phyloP scores from a whole-genome alignment of 208 protist genomes.

The Zelonia costaricensis region DNA sequence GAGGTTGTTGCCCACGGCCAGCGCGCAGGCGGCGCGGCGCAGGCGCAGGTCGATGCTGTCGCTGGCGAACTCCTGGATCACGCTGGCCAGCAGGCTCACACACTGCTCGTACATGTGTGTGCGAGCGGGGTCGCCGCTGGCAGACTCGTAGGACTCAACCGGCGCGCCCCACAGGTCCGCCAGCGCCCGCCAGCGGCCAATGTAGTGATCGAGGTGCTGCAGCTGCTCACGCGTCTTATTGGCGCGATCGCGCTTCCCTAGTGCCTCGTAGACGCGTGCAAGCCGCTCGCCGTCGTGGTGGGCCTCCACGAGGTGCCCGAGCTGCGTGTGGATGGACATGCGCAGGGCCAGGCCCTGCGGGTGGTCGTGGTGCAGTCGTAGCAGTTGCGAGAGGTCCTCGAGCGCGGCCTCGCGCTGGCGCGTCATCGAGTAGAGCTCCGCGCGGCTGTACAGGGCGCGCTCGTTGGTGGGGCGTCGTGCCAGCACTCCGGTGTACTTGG shows the following conservation, averaged over 20 bases:
- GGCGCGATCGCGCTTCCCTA: constrained; percentile 25
- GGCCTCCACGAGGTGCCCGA: constrained; percentile 53
- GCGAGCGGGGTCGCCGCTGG: constrained; percentile 1
- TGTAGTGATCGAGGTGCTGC: constrained; percentile 42
- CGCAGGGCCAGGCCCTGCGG: constrained; percentile 52
- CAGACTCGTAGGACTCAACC: constrained; percentile 11
- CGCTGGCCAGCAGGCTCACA: constrained; percentile 44
- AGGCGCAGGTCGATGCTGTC: constrained; percentile 84
- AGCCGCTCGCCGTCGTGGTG: constrained; percentile 45
- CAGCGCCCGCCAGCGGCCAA: constrained; percentile 43
- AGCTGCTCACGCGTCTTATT: constrained; percentile 28
- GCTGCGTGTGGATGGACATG: constrained; percentile 52
- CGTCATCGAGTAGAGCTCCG: constrained; percentile 76
- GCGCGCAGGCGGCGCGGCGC: constrained; percentile 77
- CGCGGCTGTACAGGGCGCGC: constrained; percentile 77
- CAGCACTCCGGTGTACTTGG: constrained; percentile 82
- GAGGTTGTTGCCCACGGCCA: constrained; percentile 54
- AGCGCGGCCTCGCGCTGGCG: constrained; percentile 43
- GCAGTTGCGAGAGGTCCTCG: constrained; percentile 59
- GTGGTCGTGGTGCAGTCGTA: constrained; percentile 44
- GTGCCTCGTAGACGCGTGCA: constrained; percentile 34
- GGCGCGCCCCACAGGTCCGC: constrained; percentile 28
- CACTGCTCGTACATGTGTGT: constrained; percentile 46
- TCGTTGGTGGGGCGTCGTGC: constrained; percentile 52
- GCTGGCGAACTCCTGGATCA: constrained; percentile 67